These are phyloP conservation scores for Ceratocystiopsis sp. DNA, from an alignment of 2,329 filamentous ascomycete genomes.

Conservation along the genomic window DNA sequence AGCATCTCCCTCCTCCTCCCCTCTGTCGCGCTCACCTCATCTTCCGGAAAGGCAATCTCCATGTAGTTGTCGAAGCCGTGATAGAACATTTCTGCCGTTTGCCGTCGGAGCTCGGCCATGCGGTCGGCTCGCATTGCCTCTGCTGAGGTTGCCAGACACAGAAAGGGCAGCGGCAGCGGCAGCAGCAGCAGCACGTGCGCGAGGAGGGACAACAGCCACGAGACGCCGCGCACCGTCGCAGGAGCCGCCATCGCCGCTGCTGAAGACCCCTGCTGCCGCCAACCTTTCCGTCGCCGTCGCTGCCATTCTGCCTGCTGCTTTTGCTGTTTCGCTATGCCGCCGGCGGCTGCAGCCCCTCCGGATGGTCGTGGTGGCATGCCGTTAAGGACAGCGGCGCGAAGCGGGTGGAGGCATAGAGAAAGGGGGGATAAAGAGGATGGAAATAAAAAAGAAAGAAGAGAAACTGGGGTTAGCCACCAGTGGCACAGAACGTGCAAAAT, in stretches of 20 bases:
- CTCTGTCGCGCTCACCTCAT: conserved; percentile 41
- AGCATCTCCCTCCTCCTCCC: too few relatives aligned
- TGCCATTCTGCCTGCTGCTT: too few relatives aligned
- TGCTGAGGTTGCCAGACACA: conserved; percentile 15
- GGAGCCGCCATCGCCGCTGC: too few relatives aligned
- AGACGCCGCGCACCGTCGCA: too few relatives aligned
- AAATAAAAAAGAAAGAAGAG: not conserved
- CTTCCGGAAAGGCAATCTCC: conserved; percentile 83
- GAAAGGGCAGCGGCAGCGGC: conserved; percentile 11
- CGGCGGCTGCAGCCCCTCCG: conserved; percentile 14
- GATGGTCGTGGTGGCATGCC: conserved; percentile 16
- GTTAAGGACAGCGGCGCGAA: too few relatives aligned
- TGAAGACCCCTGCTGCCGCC: not conserved
- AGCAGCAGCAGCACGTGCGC: not conserved
- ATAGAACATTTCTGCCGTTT: conserved; percentile 73
- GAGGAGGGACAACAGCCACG: too few relatives aligned
- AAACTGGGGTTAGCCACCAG: not conserved
- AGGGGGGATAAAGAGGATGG: not conserved
- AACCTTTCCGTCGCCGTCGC: not conserved
- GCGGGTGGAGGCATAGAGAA: conserved; percentile 15
- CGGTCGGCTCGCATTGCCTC: conserved; percentile 37
- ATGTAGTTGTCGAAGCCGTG: conserved; percentile 96
- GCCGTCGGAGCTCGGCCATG: conserved; percentile 37
- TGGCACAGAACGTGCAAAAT: not conserved
- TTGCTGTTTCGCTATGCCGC: not conserved